Evolutionary conservation across 768 basidiomycete species (phyloP), one percentile per base, ranked within the genome.

Genomic region (Phlebiopsis gigantea): DNA sequence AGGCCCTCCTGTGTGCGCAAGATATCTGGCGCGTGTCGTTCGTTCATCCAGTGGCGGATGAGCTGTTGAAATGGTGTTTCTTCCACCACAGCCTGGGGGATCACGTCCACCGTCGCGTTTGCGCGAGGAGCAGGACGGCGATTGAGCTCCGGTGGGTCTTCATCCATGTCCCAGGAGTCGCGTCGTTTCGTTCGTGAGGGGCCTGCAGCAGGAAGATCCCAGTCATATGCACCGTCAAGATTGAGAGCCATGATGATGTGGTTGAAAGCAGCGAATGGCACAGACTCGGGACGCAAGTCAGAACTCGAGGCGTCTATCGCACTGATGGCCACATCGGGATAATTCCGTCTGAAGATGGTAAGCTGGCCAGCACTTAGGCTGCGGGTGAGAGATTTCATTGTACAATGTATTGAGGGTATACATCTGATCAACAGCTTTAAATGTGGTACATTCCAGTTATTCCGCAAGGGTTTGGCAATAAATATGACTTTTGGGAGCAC

Each of bases 1-100:
- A 93, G 72, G 42, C 79, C 79, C 59, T 88, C 88, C 57, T 88
- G 88, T 2, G 82, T 81, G 7, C 86, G 82, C 24, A 93, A 73
- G 24, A 93, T 79, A 63, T 93, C 90, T 1, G 90, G 91, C 6
- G 88, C 81, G 62, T 88, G 83, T 44, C 91, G 75, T 63, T 93
- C 91, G 73, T 92, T 88, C 77, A 86, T 83, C 91, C 91, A 93
- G 62, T 88, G 86, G 28, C 89, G 80, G 48, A 83, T 87, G 46
- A 93, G 79, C 60, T 82, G 76, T 44, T 88, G 80, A 1, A 92
- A 70, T 0, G 83, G 81, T 4, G 86, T 84, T 56, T 84, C 82
- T 4, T 73, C 70, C 5, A 69, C 71, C 15, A 46, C 53, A 14
- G 73, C 74, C 26, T 67, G 66, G 34, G 60, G 50, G 2, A 72